Conservation (phyloP, 352 stramenopile species). For the Globisporangium abappressorium region DNA sequence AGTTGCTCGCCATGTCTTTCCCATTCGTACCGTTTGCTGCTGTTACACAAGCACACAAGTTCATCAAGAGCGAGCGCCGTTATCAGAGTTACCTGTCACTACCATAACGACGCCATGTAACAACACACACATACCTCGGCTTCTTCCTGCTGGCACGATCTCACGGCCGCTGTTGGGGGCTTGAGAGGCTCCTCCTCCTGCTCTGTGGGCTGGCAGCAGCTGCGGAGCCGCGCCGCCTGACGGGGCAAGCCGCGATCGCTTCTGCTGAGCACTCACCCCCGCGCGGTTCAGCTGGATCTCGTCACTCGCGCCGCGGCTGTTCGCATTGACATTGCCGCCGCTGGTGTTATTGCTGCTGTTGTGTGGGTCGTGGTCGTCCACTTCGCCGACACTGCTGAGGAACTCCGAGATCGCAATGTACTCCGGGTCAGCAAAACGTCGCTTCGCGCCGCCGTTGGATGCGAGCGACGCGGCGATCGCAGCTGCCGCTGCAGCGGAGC, state of each 20-base stretch:
- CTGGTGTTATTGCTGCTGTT: background rate
- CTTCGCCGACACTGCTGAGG: conserved; percentile 60
- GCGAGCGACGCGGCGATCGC: conserved; percentile 16
- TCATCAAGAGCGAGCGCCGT: background rate
- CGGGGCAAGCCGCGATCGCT: conserved; percentile 10
- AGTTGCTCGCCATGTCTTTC: background rate
- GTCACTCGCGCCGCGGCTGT: background rate
- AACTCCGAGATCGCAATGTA: conserved; percentile 66
- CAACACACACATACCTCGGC: background rate
- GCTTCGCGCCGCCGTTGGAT: conserved; percentile 12
- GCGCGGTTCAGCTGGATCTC: background rate
- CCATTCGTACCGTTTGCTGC: background rate
- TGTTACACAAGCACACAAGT: background rate
- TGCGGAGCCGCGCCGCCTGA: background rate
- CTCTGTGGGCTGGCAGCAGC: background rate
- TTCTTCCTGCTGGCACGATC: background rate
- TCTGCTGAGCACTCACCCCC: conserved; percentile 5
- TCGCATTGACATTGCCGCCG: background rate
- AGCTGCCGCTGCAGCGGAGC: conserved; percentile 7
- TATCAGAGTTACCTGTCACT: background rate
- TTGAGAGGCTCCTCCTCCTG: background rate
- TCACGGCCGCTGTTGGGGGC: background rate
- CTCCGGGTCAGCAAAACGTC: conserved; percentile 47
- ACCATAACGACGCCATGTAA: background rate
- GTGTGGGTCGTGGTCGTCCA: conserved; percentile 39